These are phyloP conservation scores for Mycocentrospora acerina DNA, from an alignment of 2,329 filamentous ascomycete genomes.

Conservation along the genomic window DNA sequence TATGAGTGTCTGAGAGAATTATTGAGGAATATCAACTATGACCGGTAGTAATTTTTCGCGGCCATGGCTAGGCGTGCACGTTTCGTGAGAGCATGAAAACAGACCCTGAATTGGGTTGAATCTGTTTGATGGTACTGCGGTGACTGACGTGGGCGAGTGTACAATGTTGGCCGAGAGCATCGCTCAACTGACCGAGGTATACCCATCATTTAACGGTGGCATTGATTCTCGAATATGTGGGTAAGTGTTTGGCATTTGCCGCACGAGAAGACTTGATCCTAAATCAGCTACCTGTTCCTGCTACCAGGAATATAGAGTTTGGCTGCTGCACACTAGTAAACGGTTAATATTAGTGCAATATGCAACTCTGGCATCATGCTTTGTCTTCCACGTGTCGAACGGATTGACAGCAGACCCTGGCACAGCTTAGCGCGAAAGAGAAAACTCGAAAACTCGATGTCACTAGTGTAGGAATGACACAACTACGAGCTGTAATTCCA, in stretches of 20 bases:
- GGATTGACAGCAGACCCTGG: slow-evolving; percentile 21
- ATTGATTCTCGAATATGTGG: background rate
- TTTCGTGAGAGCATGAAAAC: no score
- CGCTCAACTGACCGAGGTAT: no score
- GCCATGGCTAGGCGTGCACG: no score
- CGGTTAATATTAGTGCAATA: slow-evolving; percentile 17
- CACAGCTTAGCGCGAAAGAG: slow-evolving; percentile 13
- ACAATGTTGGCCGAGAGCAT: no score
- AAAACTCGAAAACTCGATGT: slow-evolving; percentile 7
- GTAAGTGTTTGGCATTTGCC: background rate
- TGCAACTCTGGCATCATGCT: slow-evolving; percentile 4
- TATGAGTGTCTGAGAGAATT: no score
- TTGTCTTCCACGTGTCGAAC: slow-evolving; percentile 14
- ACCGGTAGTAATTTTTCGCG: no score
- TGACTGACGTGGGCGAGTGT: no score
- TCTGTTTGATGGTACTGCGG: no score
- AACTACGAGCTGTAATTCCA: slow-evolving; percentile 9
- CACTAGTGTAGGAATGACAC: slow-evolving; percentile 16
- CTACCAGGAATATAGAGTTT: slow-evolving; percentile 12
- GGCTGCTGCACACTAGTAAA: slow-evolving; percentile 6
- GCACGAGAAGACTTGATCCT: background rate
- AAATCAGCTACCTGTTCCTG: no score
- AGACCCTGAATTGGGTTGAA: no score
- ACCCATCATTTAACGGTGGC: no score
- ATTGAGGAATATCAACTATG: no score